Base-by-base conservation (phyloP, 805 yeast genomes). In the Spathaspora sp. region DNA sequence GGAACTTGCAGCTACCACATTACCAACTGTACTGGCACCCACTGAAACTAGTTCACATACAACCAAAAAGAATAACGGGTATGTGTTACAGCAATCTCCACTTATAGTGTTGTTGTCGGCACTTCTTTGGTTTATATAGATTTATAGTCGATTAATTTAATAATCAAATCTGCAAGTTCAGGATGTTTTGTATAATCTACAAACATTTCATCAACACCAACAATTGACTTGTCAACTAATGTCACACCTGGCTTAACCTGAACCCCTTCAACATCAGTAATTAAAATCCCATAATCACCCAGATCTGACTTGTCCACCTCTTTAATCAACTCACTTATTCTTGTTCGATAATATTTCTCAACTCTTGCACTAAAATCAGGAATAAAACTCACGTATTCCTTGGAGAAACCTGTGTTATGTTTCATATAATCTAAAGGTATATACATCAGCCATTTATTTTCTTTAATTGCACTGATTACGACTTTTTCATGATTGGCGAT, bases 331-430 rank as follows among this genome's bases (percentile, higher is more conserved):
- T 20, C 39, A 11, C 23, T 38, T 17, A 26, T 49, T 14, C 43
- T 47, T 18, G 42, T 40, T 29, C 46, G 49, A 12, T 43, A 48
- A n/a, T 23, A 42, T 16, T 35, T 29, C 16, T 49, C 50, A 38
- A 28, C 55, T 49, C 6, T 56, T 58, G 40, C 45, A 2, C 32
- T n/a, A 31, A 48, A 44, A 7, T 12, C 48, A 10, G 14, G 40
- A 9, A 5, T 16, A 10, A 44, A 44, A 16, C 35, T 29, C 6
- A 43, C 12, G 6, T 16, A 4, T 9, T 35, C 17, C 40, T 12
- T 44, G 2, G 3, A n/a, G 38, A 32, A 35, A 12, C 3, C 60
- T 50, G 9, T 63, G 28, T 52, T 59, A 60, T 1, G 64, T 51
- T 57, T 66, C 54, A 9, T 9, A 16, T 42, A 26, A 14, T 42